Evolutionary conservation across 768 basidiomycete genomes (phyloP).

Genomic region (Amanita exitialis): DNA sequence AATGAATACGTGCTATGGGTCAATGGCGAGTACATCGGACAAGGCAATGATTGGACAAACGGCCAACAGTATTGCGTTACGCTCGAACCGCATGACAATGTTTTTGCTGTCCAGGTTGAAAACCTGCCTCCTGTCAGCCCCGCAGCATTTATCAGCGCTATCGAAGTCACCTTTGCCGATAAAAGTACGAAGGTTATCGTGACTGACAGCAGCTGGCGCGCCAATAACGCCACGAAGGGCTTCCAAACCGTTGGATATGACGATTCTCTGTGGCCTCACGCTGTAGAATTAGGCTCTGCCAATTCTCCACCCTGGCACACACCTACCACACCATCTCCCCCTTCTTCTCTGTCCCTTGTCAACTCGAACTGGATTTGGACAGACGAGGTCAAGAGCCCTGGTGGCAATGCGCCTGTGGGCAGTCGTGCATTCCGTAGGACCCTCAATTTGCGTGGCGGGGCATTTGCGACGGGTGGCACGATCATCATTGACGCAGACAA

Average conservation of each 20-base stretch:
- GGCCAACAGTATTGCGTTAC: slow-evolving; percentile 20
- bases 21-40: slow-evolving; percentile 19
- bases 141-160: slow-evolving; percentile 20
- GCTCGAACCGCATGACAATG: slow-evolving; percentile 18
- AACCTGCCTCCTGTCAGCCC: slow-evolving; percentile 13
- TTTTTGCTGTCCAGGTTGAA: slow-evolving; percentile 21
- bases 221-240: slow-evolving; percentile 13
- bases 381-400: slow-evolving; percentile 13
- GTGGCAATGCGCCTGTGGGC: slow-evolving; percentile 6
- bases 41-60: slow-evolving; percentile 9
- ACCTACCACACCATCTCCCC: slow-evolving; percentile 10
- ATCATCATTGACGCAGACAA: slow-evolving; percentile 4
- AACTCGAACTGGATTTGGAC: slow-evolving; percentile 23
- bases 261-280: slow-evolving; percentile 19
- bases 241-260: slow-evolving; percentile 21
- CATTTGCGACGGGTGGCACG: background rate
- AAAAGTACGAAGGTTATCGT: slow-evolving; percentile 19
- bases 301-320: slow-evolving; percentile 2
- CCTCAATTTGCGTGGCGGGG: background rate
- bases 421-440: slow-evolving; percentile 3
- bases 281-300: slow-evolving; percentile 15
- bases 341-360: slow-evolving; percentile 15
- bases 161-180: slow-evolving; percentile 21
- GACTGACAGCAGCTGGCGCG: slow-evolving; percentile 22
- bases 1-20: slow-evolving; percentile 21